These are phyloP conservation scores for Thuja plicata DNA, from an alignment of 83 land plant genomes.

Conservation along the genomic window DNA sequence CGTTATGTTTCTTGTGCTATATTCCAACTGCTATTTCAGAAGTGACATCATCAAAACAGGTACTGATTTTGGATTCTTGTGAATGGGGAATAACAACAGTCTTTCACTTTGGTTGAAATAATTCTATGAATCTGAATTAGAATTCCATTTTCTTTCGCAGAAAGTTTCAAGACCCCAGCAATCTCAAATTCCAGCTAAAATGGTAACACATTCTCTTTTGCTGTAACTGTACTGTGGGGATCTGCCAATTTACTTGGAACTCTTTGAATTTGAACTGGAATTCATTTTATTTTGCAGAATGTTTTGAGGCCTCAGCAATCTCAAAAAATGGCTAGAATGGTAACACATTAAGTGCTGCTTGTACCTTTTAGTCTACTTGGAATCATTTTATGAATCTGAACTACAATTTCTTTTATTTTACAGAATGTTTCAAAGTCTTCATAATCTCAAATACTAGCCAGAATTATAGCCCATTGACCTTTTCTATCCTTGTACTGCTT, in stretches of 20 bases:
- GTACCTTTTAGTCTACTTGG: neutral
- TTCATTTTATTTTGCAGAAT: slow-evolving; percentile 27
- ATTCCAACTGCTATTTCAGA: neutral
- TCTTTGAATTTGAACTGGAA: neutral
- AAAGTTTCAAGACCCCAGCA: slow-evolving; percentile 9
- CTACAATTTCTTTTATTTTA: neutral
- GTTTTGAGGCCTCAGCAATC: slow-evolving; percentile 10
- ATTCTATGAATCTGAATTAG: neutral
- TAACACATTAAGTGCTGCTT: neutral
- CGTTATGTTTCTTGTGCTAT: neutral
- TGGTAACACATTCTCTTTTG: neutral
- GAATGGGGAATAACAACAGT: neutral
- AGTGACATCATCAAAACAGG: neutral
- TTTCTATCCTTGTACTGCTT: neutral
- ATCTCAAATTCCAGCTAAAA: neutral
- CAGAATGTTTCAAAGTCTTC: slow-evolving; percentile 18
- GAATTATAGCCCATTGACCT: neutral
- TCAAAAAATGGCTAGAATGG: neutral
- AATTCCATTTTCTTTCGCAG: neutral
- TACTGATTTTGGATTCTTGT: neutral
- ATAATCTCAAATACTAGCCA: too few species aligned
- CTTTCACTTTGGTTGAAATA: neutral
- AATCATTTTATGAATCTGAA: neutral
- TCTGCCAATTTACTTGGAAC: neutral
- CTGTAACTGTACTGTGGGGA: neutral